phyloP scores from a whole-genome alignment of 495 filamentous ascomycete species.

The Tuber umbilicatum region DNA sequence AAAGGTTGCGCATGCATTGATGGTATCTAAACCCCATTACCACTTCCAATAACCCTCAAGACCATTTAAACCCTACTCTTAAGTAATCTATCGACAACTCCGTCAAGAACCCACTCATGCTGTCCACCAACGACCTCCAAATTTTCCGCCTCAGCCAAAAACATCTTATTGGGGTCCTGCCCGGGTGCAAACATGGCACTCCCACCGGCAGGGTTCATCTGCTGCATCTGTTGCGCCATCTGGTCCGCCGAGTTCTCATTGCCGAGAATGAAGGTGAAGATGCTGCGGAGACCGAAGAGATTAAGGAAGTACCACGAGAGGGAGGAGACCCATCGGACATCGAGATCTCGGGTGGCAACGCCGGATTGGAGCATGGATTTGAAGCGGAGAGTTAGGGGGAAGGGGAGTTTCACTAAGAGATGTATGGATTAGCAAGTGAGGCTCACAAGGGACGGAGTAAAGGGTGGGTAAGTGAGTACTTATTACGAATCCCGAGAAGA shows the following conservation, averaged over 20 bases:
- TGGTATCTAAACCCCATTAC: background rate
- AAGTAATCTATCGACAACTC: conserved; percentile 76
- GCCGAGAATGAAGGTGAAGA: conserved; percentile 95
- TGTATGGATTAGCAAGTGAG: background rate
- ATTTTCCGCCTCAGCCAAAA: conserved; percentile 85
- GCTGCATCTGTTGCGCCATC: conserved; percentile 87
- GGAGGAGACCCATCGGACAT: conserved; percentile 95
- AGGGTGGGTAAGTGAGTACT: conserved; percentile 49
- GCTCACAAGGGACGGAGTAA: background rate
- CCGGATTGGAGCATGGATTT: conserved; percentile 98
- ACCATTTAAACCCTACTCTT: background rate
- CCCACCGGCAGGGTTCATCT: conserved; percentile 62
- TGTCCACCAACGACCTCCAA: conserved; percentile 71
- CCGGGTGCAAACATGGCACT: conserved; percentile 80
- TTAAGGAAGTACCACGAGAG: conserved; percentile 98
- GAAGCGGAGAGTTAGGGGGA: conserved; percentile 95
- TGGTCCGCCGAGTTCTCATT: conserved; percentile 95
- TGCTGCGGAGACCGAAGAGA: conserved; percentile 88
- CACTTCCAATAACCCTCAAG: background rate
- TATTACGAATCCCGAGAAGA: conserved; percentile 96
- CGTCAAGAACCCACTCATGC: conserved; percentile 81
- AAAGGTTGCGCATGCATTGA: background rate
- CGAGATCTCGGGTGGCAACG: conserved; percentile 88
- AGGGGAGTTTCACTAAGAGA: conserved; percentile 83
- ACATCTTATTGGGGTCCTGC: conserved; percentile 92